These are phyloP conservation scores for Salix koriyanagi DNA, from an alignment of 345 rosid genomes.

Conservation along the genomic window DNA sequence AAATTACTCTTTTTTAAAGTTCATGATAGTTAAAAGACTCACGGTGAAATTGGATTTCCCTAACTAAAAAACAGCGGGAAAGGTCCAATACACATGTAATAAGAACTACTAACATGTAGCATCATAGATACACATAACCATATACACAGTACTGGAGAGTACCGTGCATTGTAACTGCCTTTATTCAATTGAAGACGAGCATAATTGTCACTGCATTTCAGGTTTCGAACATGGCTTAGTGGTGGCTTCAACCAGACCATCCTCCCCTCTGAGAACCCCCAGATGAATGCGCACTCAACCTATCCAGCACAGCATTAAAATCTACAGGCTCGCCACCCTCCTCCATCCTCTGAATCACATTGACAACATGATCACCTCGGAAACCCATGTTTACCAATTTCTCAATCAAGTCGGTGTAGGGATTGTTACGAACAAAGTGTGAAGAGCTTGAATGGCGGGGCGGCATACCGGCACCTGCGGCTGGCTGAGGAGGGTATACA, in stretches of 20 bases:
- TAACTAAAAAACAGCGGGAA: slow-evolving; percentile 19
- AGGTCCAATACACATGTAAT: slow-evolving; percentile 9
- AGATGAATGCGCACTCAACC: slow-evolving; percentile 61
- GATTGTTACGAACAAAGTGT: slow-evolving; percentile 56
- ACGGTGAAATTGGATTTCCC: slow-evolving; percentile 12
- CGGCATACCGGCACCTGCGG: slow-evolving; percentile 38
- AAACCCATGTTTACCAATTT: slow-evolving; percentile 88
- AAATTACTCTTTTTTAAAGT: neutral
- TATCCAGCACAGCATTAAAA: slow-evolving; percentile 75
- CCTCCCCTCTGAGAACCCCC: slow-evolving; percentile 68
- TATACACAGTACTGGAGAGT: slow-evolving; percentile 9
- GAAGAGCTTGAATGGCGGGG: slow-evolving; percentile 41
- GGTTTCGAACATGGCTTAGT: too few species aligned
- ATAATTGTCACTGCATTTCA: neutral
- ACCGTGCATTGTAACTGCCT: slow-evolving; percentile 2
- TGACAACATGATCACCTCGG: slow-evolving; percentile 67
- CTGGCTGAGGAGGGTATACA: slow-evolving; percentile 52
- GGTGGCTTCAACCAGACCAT: slow-evolving; percentile 47
- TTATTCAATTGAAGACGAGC: slow-evolving; percentile 19
- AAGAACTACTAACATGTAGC: neutral
- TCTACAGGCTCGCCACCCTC: slow-evolving; percentile 89
- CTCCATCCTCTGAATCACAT: slow-evolving; percentile 90
- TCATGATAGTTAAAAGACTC: neutral
- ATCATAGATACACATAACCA: slow-evolving; percentile 1
- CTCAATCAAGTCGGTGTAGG: slow-evolving; percentile 73